Base-by-base conservation (phyloP, 805 yeast genomes). In the Vanderwaltozyma polyspora region DNA sequence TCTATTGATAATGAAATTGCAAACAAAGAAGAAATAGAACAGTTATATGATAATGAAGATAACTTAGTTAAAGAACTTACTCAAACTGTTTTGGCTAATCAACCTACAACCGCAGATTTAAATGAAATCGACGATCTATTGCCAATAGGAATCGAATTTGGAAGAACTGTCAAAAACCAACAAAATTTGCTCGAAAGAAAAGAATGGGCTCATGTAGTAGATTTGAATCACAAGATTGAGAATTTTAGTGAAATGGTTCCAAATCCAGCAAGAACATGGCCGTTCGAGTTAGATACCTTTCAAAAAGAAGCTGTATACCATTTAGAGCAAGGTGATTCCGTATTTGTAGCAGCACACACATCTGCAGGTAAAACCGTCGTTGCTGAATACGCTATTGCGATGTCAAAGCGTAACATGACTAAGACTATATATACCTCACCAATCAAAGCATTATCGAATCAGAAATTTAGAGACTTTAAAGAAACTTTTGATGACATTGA, bases 291-390 rank as follows among this genome's bases (percentile, higher is more conserved):
- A 31, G 99, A 91, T 60, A 78, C 81, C 23, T 91, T 91, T 60
- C 99, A 91, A 55, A 86, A 91, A 52, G 97, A 91, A 60, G 98
- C 99, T 0, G 81, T 91, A 0, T 91, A 82, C 52, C 97, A 87
- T 58, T 65, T 91, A 40, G 99, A 91, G 52, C 95, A 86, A 57
- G 97, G 97, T 25, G 98, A 91, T 52, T 89, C 97, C 6, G 99
- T 91, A 3, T 91, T 91, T 60, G 95, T 91, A 3, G 97, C 97
- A 3, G 99, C 99, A 0, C 98, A 89, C 57, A 89, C 98, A 0
- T 89, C 97, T 3, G 98, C 98, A 0, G 98, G 98, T 60, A 89
- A 89, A 52, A 89, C 98, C 0, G 98, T 89, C 3, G 95, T 91
- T 18, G 98, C 98, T 0, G 98, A 89, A 55, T 89, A 89, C 54